These are phyloP conservation scores for Sechiopsis laciniata DNA, from an alignment of 306 rosid genomes.

Conservation along the genomic window DNA sequence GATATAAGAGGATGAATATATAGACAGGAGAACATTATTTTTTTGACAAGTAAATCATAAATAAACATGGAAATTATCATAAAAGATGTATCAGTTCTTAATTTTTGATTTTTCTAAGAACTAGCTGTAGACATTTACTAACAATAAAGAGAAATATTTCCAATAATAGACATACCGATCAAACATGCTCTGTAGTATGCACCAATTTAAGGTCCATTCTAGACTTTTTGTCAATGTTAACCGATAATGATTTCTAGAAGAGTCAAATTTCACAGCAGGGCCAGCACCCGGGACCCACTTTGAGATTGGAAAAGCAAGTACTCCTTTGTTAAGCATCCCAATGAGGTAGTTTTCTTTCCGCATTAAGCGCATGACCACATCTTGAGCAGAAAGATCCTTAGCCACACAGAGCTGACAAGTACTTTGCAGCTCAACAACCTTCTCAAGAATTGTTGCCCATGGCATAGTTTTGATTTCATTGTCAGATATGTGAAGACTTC, in stretches of 20 bases:
- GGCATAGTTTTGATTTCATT: conserved; percentile 87
- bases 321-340: conserved; percentile 91
- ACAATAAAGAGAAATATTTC: neutral
- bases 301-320: conserved; percentile 86
- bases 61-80: conserved; percentile 3
- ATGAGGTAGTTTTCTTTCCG: conserved; percentile 94
- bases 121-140: neutral
- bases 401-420: conserved; percentile 69
- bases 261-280: conserved; percentile 50
- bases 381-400: conserved; percentile 86
- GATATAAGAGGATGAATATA: neutral
- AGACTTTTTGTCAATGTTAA: conserved; percentile 77
- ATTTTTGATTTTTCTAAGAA: neutral
- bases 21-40: neutral
- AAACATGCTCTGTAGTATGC: conserved; percentile 94
- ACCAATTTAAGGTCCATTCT: conserved; percentile 97
- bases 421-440: conserved; percentile 69
- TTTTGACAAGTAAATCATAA: neutral
- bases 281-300: conserved; percentile 87
- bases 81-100: neutral
- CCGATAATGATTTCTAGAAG: conserved; percentile 43
- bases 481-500: conserved; percentile 81
- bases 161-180: conserved; percentile 58
- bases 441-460: conserved; percentile 84
- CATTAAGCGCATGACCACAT: conserved; percentile 87